Conservation (phyloP, 495 filamentous ascomycete genomes). For the Sabuloglossum arenarium region DNA sequence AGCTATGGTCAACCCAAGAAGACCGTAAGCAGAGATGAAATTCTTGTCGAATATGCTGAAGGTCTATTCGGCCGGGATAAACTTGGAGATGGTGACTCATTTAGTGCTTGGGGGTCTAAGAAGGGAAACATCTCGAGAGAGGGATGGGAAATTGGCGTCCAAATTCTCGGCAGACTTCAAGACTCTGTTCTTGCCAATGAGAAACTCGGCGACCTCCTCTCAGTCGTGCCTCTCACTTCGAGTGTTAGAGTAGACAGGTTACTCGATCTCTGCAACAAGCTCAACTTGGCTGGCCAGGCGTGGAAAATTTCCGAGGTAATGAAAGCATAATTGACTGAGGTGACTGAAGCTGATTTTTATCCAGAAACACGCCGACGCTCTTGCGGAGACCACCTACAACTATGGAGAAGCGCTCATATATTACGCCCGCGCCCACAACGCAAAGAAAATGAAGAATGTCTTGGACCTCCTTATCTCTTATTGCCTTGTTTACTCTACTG, state of each 20-base stretch:
- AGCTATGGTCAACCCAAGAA: constrained; percentile 25
- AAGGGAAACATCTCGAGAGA: constrained; percentile 17
- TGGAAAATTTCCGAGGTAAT: constrained; percentile 56
- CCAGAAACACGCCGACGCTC: constrained; percentile 57
- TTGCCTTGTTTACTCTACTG: constrained; percentile 61
- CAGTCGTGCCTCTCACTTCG: constrained; percentile 40
- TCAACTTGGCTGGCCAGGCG: constrained; percentile 50
- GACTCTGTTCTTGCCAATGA: constrained; percentile 40
- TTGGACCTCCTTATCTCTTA: constrained; percentile 71
- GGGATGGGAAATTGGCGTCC: constrained; percentile 74
- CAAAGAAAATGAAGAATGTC: constrained; percentile 56
- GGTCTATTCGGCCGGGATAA: constrained; percentile 24
- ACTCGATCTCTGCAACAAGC: constrained; percentile 42
- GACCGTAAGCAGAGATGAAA: constrained; percentile 36
- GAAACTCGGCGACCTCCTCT: constrained; percentile 42
- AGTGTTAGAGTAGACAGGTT: constrained; percentile 50
- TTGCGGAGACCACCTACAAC: constrained; percentile 40
- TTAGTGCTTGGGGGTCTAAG: neutral
- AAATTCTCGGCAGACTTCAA: constrained; percentile 53
- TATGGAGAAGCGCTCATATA: constrained; percentile 72
- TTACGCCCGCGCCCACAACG: constrained; percentile 58
- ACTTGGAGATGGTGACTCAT: constrained; percentile 1
- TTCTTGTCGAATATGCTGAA: constrained; percentile 51
- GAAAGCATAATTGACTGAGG: constrained; percentile 5
- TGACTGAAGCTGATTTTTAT: neutral